Percentiles rank a stretch among this genome's conserved stretches.
These are phyloP conservation scores for Sphaerobolus stellatus DNA, from an alignment of 1,284 basidiomycete species.

Conservation along the genomic window DNA sequence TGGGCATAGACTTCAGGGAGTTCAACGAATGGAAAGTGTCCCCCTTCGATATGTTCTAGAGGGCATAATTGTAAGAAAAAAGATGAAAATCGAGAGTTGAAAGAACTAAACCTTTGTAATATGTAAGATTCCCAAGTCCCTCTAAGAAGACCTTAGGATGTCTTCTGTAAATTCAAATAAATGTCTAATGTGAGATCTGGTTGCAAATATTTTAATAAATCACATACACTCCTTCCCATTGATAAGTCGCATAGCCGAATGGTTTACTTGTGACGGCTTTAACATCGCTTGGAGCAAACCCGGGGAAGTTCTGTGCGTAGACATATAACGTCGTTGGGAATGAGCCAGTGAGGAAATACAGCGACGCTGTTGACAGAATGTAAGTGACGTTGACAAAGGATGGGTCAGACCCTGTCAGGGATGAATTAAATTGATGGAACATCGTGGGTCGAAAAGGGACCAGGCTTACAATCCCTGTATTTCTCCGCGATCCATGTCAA, in stretches of 20 bases:
- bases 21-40: constrained; percentile 15
- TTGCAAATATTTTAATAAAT: neutral
- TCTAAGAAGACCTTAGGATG: constrained; percentile 6
- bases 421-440: neutral
- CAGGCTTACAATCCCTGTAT: constrained; percentile 3
- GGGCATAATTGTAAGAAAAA: neutral
- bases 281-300: neutral
- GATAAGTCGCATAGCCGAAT: constrained; percentile 8
- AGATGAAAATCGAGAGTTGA: neutral
- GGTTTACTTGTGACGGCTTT: constrained; percentile 9
- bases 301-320: constrained; percentile 13
- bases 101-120: constrained; percentile 7
- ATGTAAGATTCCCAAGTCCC: constrained; percentile 11
- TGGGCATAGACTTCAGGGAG: constrained; percentile 11
- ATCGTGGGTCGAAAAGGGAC: neutral
- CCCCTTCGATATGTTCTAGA: constrained; percentile 13
- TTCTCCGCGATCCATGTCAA: constrained; percentile 12
- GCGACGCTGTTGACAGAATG: constrained; percentile 10
- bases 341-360: constrained; percentile 14
- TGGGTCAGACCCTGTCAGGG: constrained; percentile 1
- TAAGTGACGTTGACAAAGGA: constrained; percentile 2
- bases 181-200: neutral
- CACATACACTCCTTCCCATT: constrained; percentile 11
- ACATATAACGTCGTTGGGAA: constrained; percentile 11
- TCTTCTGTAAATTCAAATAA: constrained; percentile 8